Evolutionary conservation across 208 protist genomes (phyloP), one percentile per base, ranked within the genome.

Genomic region (Leishmania mexicana): DNA sequence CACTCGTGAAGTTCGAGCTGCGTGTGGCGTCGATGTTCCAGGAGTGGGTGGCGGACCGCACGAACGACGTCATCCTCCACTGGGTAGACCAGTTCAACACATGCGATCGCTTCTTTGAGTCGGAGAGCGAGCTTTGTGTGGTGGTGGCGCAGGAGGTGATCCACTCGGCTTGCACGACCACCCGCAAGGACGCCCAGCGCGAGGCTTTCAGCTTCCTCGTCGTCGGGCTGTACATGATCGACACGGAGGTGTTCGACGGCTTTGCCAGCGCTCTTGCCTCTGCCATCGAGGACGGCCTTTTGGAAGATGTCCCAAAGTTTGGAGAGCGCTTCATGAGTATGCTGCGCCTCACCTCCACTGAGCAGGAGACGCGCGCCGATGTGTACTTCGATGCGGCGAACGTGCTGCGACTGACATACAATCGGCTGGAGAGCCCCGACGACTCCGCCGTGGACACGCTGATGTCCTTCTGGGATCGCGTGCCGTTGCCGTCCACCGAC

Each of bases 221-320:
- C 11, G 91, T 96, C 31, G 95, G 92, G 0, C 89, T 98, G 58
- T 89, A 88, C 83, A 83, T 98, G 57, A 86, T 84, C 31, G 95
- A 97, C 76, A 87, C 92, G 67, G 93, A 96, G 81, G 85, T 98
- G 28, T 84, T 96, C 45, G 79, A 88, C 28, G 93, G 93, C 35
- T 96, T 98, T 77, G 89, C 92, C 58, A 83, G 81, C 62, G 90
- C 95, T 5, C 84, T 95, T 21, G 89, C 88, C 10, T 78, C 84
- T 7, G 95, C 95, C 21, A 89, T 96, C 49, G 92, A 97, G 83
- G 95, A 98, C 54, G 93, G 92, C 31, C 60, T 96, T 35, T 76
- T 97, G 19, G 92, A 96, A 78, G 95, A 98, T 75, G 91, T 94
- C 45, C 95, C 95, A 31, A 95, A 94, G 90, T 96, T 96, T 88